These are phyloP conservation scores for Mrakia gelida DNA, from an alignment of 768 basidiomycete genomes.

Conservation along the genomic window DNA sequence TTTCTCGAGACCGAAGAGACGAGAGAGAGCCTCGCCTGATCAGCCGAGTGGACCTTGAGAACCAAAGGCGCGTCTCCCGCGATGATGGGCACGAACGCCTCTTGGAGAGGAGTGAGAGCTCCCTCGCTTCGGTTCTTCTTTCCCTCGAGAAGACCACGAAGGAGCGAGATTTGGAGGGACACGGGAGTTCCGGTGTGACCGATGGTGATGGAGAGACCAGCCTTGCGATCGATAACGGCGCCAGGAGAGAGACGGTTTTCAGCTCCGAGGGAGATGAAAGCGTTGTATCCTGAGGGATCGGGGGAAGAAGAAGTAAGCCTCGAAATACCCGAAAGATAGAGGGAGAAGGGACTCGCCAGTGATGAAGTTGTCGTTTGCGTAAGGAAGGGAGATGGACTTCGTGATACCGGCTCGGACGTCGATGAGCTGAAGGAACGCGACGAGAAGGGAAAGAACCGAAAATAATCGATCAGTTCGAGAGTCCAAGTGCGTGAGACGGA, in stretches of 20 bases:
- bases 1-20: not conserved
- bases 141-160: slow-evolving; percentile 49
- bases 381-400: slow-evolving; percentile 51
- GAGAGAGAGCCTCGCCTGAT: not conserved
- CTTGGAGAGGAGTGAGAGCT: not conserved
- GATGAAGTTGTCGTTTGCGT: slow-evolving; percentile 9
- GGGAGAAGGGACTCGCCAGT: not conserved
- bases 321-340: too few relatives aligned
- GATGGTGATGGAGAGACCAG: slow-evolving; percentile 40
- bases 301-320: too few relatives aligned
- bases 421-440: slow-evolving; percentile 39
- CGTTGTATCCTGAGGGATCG: slow-evolving; percentile 36
- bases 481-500: not conserved
- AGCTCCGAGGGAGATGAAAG: slow-evolving; percentile 55
- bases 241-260: slow-evolving; percentile 1
- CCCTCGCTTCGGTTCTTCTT: slow-evolving; percentile 33
- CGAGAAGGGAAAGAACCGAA: slow-evolving; percentile 22
- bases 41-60: slow-evolving; percentile 12
- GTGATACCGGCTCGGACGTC: slow-evolving; percentile 74
- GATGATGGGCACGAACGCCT: not conserved
- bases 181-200: slow-evolving; percentile 24
- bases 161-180: slow-evolving; percentile 37
- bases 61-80: not conserved
- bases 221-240: slow-evolving; percentile 59
- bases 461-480: not conserved